Evolutionary conservation across 2,329 filamentous ascomycete genomes (phyloP).

Genomic region (Lasiodiplodia hormozganensis): DNA sequence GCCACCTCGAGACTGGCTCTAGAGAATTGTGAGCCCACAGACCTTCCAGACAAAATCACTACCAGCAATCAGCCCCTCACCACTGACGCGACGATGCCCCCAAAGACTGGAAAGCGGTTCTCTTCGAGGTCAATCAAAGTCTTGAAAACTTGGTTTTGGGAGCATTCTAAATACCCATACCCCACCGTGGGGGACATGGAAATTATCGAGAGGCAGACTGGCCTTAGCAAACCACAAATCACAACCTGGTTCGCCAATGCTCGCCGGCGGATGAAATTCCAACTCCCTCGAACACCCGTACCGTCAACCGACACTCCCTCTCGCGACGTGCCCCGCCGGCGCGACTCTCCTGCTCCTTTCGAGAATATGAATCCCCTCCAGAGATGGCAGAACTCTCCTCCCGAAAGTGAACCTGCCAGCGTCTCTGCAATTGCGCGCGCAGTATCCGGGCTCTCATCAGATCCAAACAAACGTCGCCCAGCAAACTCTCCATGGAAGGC

Average conservation of each 20-base stretch:
- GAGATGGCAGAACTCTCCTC: constrained; percentile 40
- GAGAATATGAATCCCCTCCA: constrained; percentile 36
- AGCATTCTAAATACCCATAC: constrained; percentile 31
- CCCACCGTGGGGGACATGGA: constrained; percentile 33
- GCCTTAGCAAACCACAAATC: constrained; percentile 38
- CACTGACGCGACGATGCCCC: not conserved
- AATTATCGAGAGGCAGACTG: constrained; percentile 35
- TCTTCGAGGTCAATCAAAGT: constrained; percentile 37
- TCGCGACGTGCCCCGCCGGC: constrained; percentile 21
- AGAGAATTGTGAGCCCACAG: too few relatives aligned
- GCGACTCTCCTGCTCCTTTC: constrained; percentile 6
- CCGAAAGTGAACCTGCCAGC: constrained; percentile 39
- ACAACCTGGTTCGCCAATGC: constrained; percentile 42
- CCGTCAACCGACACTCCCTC: constrained; percentile 1
- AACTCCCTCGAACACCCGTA: constrained; percentile 12
- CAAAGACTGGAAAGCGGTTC: constrained; percentile 34
- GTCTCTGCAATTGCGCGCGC: constrained; percentile 37
- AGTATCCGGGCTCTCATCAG: constrained; percentile 30
- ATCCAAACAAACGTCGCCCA: not conserved
- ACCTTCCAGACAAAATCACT: too few relatives aligned
- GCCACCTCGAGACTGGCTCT: too few relatives aligned
- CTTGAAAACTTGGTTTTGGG: constrained; percentile 37
- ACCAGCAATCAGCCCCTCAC: too few relatives aligned
- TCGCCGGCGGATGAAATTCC: constrained; percentile 37
- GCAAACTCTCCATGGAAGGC: constrained; percentile 30